phyloP scores from a whole-genome alignment of 2,329 filamentous ascomycete genomes.

The Xylaria multiplex region DNA sequence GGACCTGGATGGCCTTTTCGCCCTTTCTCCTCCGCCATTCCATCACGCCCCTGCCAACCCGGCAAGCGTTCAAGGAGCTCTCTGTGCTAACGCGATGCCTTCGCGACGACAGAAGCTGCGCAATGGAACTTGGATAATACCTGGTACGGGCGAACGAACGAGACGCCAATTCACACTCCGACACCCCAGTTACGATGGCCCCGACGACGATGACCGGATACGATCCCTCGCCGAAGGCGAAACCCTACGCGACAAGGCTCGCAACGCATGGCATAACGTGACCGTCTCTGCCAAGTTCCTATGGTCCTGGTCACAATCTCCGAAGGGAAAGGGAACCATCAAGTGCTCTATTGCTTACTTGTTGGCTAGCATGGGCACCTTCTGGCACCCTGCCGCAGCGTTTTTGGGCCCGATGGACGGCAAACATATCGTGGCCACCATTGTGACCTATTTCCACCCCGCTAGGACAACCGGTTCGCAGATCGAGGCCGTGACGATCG shows the following conservation, averaged over 20 bases:
- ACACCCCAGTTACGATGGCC: slow-evolving; percentile 53
- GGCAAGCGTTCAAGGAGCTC: slow-evolving; percentile 44
- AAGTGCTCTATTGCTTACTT: slow-evolving; percentile 94
- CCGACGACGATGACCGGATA: slow-evolving; percentile 48
- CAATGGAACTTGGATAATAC: slow-evolving; percentile 87
- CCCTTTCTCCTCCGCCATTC: slow-evolving; percentile 17
- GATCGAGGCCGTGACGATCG: slow-evolving; percentile 83
- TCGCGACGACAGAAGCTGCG: slow-evolving; percentile 72
- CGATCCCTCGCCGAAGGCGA: slow-evolving; percentile 51
- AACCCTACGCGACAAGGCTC: slow-evolving; percentile 51
- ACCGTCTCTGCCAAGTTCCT: slow-evolving; percentile 53
- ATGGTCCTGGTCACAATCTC: slow-evolving; percentile 73
- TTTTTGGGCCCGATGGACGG: slow-evolving; percentile 86
- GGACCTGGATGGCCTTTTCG: neutral
- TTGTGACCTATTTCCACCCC: slow-evolving; percentile 95
- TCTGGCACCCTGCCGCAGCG: slow-evolving; percentile 76
- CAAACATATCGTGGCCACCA: slow-evolving; percentile 92
- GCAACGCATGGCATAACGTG: slow-evolving; percentile 52
- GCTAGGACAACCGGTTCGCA: slow-evolving; percentile 88
- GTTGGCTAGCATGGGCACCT: slow-evolving; percentile 85
- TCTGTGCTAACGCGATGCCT: slow-evolving; percentile 60
- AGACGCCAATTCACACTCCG: slow-evolving; percentile 83
- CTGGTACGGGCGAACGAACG: slow-evolving; percentile 84
- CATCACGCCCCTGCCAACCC: slow-evolving; percentile 12
- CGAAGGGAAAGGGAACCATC: slow-evolving; percentile 80